Evolutionary conservation across 805 yeast species (phyloP), one percentile per base, ranked within the genome.

Genomic region (Yamadazyma paraphyllophila): DNA sequence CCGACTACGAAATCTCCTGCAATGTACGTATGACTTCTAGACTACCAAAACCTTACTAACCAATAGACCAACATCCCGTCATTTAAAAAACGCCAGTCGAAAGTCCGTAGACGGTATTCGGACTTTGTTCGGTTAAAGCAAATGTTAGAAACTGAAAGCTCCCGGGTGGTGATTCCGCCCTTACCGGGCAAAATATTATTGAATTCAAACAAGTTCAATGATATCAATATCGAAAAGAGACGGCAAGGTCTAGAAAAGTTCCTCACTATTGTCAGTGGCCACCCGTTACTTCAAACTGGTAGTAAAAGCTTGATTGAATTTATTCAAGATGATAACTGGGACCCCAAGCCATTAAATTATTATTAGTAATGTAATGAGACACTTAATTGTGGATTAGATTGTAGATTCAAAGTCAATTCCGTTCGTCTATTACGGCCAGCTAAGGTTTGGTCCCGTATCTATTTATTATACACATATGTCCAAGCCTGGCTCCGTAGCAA

Each of bases 1-100:
- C 98, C 8, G 98, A 92, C 65, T 92, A 92, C 65, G 97, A 91
- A 64, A 81, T 92, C 16, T 74, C 86, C 7, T 89, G 97, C 62
- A 75, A 90, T 43, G 54, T 51, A 51, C 43, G 54, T 51, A 43
- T 34, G 20, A 27, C 7, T 24, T 9, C 12, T 24, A 30, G 26
- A 27, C 33, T 10, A 25, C 7, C 13, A n/a, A 29, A 29, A 10
- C 13, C 11, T 11, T 48, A 51, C 52, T 51, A 43, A 51, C 52
- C 12, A 20, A 12, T 17, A 51, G 53, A 92, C 97, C 17, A 92
- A 94, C 65, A 81, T 94, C 45, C 98, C 98, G 1, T 83, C 90
- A 2, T 92, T 94, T 66, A 78, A 78, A 51, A 76, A 79, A 49
- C 71, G 82, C 42, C 63, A 64, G 34, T 80, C 89, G 26, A 66